Evolutionary conservation across 805 yeast species (phyloP).

Genomic region (Candida ulmi): DNA sequence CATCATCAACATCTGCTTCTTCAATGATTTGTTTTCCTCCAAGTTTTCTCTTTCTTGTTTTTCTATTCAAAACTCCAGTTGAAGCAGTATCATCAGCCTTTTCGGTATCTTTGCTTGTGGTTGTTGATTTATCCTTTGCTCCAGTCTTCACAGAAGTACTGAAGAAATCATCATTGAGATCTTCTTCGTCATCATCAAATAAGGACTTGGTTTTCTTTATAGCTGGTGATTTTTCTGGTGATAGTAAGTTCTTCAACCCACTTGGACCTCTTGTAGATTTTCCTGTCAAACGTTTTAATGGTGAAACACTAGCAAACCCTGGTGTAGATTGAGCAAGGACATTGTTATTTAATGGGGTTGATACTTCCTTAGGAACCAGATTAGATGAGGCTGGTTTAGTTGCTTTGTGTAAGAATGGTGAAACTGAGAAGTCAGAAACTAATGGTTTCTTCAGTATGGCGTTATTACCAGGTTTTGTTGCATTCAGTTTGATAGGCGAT

Average conservation of each 20-base stretch:
- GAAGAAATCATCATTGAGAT: conserved; percentile 23
- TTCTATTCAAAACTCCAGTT: conserved; percentile 1
- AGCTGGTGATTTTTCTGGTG: conserved; percentile 9
- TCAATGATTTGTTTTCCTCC: conserved; percentile 16
- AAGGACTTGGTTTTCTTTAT: conserved; percentile 14
- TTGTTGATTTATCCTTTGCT: conserved; percentile 7
- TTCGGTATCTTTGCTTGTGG: background rate
- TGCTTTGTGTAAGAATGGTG: conserved; percentile 17
- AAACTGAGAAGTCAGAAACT: conserved; percentile 14
- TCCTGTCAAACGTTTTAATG: conserved; percentile 14
- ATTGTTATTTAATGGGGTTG: conserved; percentile 9
- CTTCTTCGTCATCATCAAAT: conserved; percentile 24
- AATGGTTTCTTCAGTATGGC: conserved; percentile 9
- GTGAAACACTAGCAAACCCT: conserved; percentile 15
- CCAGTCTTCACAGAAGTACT: conserved; percentile 11
- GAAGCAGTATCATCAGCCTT: background rate
- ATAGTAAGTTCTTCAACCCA: conserved; percentile 19
- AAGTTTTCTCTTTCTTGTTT: conserved; percentile 19
- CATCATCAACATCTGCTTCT: conserved; percentile 15
- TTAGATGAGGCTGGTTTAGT: conserved; percentile 7
- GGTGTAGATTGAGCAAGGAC: conserved; percentile 24
- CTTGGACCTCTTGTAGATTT: conserved; percentile 13
- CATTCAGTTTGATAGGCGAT: conserved; percentile 13
- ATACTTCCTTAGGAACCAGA: conserved; percentile 6
- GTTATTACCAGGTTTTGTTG: conserved; percentile 1